phyloP scores from a whole-genome alignment of 768 basidiomycete genomes.

The Mrakia hoshinonis region DNA sequence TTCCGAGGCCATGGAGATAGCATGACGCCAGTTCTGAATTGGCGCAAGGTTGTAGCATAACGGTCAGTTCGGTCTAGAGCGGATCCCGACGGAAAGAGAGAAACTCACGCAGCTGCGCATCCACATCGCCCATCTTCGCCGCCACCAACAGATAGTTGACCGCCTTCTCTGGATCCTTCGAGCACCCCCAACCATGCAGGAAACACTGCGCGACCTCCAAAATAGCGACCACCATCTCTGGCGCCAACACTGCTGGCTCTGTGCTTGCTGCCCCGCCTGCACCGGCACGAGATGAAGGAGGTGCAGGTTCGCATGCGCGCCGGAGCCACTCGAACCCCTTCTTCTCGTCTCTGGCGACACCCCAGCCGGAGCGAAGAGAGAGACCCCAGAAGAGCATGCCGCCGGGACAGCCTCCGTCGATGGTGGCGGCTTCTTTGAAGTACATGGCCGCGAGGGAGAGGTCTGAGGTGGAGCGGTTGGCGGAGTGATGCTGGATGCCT shows the following conservation, averaged over 20 bases:
- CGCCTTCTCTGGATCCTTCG: constrained; percentile 49
- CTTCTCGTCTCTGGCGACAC: constrained; percentile 67
- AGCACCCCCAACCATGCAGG: constrained; percentile 83
- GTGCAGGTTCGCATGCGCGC: constrained; percentile 71
- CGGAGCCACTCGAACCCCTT: constrained; percentile 72
- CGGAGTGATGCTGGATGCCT: constrained; percentile 7
- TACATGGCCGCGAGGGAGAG: constrained; percentile 34
- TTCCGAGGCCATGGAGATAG: constrained; percentile 74
- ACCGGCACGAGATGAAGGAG: constrained; percentile 54
- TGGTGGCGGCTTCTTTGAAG: constrained; percentile 36
- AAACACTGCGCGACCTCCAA: constrained; percentile 91
- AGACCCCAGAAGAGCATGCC: constrained; percentile 93
- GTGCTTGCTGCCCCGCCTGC: constrained; percentile 41
- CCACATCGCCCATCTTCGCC: constrained; percentile 71
- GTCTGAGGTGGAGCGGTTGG: constrained; percentile 16
- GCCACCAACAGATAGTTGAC: constrained; percentile 65
- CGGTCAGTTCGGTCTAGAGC: not conserved
- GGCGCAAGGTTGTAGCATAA: not conserved
- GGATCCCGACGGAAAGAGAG: no score
- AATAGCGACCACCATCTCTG: constrained; percentile 75
- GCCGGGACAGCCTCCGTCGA: constrained; percentile 66
- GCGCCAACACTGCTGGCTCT: constrained; percentile 46
- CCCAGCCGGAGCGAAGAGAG: constrained; percentile 79
- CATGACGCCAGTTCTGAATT: constrained; percentile 61
- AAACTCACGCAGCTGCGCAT: constrained; percentile 58